Evolutionary conservation across 1,139 yeast genomes (phyloP), one percentile per base, ranked within the genome.

Genomic region (Yarrowia galli): DNA sequence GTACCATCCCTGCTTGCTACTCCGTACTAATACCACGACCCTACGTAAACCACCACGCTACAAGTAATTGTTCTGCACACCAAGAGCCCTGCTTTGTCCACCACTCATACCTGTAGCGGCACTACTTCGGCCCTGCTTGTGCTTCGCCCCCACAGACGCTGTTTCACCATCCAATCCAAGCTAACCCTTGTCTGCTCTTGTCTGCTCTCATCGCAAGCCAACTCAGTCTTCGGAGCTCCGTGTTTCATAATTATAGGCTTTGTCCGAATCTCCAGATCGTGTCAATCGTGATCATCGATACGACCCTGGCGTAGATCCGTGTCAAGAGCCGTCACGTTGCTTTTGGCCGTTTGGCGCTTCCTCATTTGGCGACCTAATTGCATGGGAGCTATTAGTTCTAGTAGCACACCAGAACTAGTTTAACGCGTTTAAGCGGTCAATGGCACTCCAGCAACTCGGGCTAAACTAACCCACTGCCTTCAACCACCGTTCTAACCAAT

Each of bases 171-270:
- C n/a, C 23, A 18, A 49, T 25, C 54, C 53, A 18, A 12, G 28
- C 53, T 28, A 28, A n/a, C 36, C 36, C 36, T n/a, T 28, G 48
- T 22, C 20, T 12, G 1, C 45, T 3, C 45, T n/a, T 40, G 22
- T 45, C 28, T 45, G n/a, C 32, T 23, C 36, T 48, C 53, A 48
- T n/a, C 51, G 23, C 25, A 43, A 45, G 18, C 10, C 51, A 25
- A 32, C 13, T 16, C 36, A 16, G 15, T 16, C 2, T 9, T n/a
- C 36, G 51, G 38, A 32, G 32, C 36, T 16, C 53, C 38, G 54
- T 49, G 54, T 49, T 49, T 49, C 53, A 46, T 10, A 46, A 3
- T 16, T 13, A 1, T 45, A 42, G 18, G 48, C 48, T 20, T 43
- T 22, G 48, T 13, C 25, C 10, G 22, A 23, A 42, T 42, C 9